phyloP scores from a whole-genome alignment of 2,329 filamentous ascomycete genomes.

The Huntiella decipiens region DNA sequence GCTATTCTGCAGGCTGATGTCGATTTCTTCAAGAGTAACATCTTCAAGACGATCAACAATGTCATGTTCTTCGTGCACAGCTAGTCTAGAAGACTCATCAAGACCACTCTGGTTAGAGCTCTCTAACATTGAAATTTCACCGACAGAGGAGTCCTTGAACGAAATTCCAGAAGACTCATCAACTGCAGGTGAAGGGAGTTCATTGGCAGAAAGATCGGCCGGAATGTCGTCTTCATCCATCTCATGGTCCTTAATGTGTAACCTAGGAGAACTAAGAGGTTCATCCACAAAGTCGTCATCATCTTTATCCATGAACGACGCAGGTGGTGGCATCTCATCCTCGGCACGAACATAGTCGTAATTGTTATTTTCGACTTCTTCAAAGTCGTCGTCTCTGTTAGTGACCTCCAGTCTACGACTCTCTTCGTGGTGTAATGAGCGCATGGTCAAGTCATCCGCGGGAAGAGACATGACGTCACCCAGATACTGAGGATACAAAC shows the following conservation, averaged over 20 bases:
- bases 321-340: constrained; percentile 56
- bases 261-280: constrained; percentile 47
- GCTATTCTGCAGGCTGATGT: neutral
- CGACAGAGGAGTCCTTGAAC: constrained; percentile 2
- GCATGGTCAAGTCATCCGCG: constrained; percentile 43
- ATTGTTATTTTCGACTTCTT: constrained; percentile 55
- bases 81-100: neutral
- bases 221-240: constrained; percentile 39
- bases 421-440: constrained; percentile 28
- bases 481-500: constrained; percentile 29
- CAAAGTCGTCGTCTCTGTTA: constrained; percentile 78
- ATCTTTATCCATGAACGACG: constrained; percentile 42
- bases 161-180: constrained; percentile 6
- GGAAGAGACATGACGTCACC: constrained; percentile 21
- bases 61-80: constrained; percentile 3
- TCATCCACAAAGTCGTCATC: constrained; percentile 65
- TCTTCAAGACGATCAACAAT: constrained; percentile 7
- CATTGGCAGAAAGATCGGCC: constrained; percentile 11
- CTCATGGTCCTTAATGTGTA: constrained; percentile 30
- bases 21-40: neutral
- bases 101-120: neutral
- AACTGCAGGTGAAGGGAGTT: constrained; percentile 11
- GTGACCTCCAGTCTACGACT: constrained; percentile 61
- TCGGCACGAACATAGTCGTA: constrained; percentile 57
- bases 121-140: constrained; percentile 5